Base-by-base conservation (phyloP, 176 grass and related monocot species). In the Rhynchospora tenuis region DNA sequence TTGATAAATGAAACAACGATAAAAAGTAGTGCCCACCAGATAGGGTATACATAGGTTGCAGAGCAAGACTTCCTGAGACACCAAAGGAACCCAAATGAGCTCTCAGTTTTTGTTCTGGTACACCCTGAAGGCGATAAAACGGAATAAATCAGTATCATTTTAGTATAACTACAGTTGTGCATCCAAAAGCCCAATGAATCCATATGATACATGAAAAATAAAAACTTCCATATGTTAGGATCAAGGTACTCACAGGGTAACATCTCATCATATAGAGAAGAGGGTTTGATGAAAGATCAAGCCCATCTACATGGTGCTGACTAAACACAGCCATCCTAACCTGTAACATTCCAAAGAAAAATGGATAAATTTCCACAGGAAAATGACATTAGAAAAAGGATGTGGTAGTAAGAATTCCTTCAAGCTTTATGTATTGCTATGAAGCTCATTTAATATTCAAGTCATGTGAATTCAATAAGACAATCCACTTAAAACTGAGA, bases 201-300 rank as follows among this genome's bases (percentile, higher is more conserved):
- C 22, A 33, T 43, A 64, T 22, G 26, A 19, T n/a, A 20, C 19
- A 27, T 66, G 24, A 47, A 19, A 61, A 16, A 52, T 71, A 15
- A 67, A 38, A 60, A 65, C 14, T 33, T 17, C 59, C 58, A 10
- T 38, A 26, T 63, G 38, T 27, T n/a, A 16, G 61, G 20, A 23
- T 17, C 19, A 57, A 83, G 59, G 12, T 83, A 80, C 90, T 92
- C 89, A 98, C 95, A 60, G 92, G 95, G 57, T 84, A 98, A 63
- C 95, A 98, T 88, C 57, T 89, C 95, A 98, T 98, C 95, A 98
- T 98, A 84, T 98, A 98, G 79, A 98, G 45, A 88, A 98, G 92
- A 43, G 95, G 92, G 43, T 94, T 98, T 84, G 90, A 85, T 8
- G 95, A 87, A 62, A 98, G 90, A 88, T 94, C 95, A 64, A 98